Percentiles rank a stretch among this genome's conserved stretches.
phyloP scores from a whole-genome alignment of 805 yeast species.

The Saccharomycodes ludwigii region DNA sequence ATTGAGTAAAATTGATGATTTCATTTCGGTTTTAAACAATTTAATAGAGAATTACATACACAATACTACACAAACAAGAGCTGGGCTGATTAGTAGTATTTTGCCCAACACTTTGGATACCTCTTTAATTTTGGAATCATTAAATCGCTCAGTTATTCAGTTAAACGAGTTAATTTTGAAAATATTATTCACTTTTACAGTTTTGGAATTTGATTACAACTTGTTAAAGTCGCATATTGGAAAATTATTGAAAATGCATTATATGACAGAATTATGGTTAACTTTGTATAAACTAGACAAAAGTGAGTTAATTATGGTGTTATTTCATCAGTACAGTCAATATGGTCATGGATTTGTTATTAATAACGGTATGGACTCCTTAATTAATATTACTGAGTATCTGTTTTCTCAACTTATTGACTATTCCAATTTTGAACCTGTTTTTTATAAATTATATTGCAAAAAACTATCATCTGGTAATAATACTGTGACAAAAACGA shows the following conservation, averaged over 20 bases:
- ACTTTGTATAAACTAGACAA: constrained; percentile 17
- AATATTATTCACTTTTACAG: constrained; percentile 23
- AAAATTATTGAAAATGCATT: constrained; percentile 14
- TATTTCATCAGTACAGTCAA: constrained; percentile 14
- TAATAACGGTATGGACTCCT: constrained; percentile 14
- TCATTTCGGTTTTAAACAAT: constrained; percentile 26
- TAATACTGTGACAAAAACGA: constrained; percentile 3
- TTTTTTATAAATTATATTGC: constrained; percentile 13
- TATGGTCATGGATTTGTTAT: constrained; percentile 16
- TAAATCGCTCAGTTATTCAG: constrained; percentile 18
- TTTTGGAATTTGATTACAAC: constrained; percentile 27
- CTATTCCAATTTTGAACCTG: constrained; percentile 9
- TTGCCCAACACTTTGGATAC: constrained; percentile 13
- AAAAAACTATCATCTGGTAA: constrained; percentile 9
- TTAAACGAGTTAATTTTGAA: constrained; percentile 23
- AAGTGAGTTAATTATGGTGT: constrained; percentile 10
- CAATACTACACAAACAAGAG: not conserved
- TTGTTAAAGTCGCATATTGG: constrained; percentile 13
- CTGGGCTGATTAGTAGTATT: constrained; percentile 15
- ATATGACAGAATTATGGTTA: constrained; percentile 16
- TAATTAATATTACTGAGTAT: constrained; percentile 11
- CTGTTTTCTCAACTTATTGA: constrained; percentile 10
- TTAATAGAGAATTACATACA: constrained; percentile 21
- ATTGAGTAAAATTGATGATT: constrained; percentile 26
- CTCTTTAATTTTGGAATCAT: constrained; percentile 16